Conservation (phyloP, 257 asterid species). For the Agastache rugosa region DNA sequence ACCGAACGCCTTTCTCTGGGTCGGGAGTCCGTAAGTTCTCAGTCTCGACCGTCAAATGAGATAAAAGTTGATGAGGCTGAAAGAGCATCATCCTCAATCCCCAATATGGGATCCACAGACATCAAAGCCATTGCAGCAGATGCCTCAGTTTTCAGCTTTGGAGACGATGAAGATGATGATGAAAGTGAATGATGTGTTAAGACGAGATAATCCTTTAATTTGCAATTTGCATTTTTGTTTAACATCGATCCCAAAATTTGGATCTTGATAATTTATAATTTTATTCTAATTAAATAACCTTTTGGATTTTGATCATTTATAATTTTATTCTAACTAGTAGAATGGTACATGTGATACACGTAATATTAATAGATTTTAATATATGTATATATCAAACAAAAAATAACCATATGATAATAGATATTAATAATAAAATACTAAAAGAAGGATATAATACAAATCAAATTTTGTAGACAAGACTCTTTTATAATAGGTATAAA, state of each 20-base stretch:
- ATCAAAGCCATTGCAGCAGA: constrained; percentile 98
- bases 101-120: constrained; percentile 70
- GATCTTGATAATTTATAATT: constrained; percentile 20
- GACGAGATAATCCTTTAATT: not conserved
- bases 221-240: not conserved
- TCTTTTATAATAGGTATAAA: too few relatives aligned
- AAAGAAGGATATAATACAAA: too few relatives aligned
- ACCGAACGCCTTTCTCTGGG: constrained; percentile 59
- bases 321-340: too few relatives aligned
- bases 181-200: constrained; percentile 54
- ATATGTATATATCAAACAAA: too few relatives aligned
- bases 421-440: too few relatives aligned
- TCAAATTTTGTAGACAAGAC: too few relatives aligned
- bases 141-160: constrained; percentile 96
- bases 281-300: not conserved
- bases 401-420: too few relatives aligned
- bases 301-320: too few relatives aligned
- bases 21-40: constrained; percentile 40
- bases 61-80: constrained; percentile 49
- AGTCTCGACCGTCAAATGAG: constrained; percentile 46
- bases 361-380: too few relatives aligned
- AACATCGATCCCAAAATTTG: not conserved
- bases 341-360: too few relatives aligned
- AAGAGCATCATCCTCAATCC: constrained; percentile 41
- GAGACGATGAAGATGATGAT: constrained; percentile 87